Evolutionary conservation across 129 eudicot species (phyloP).

Genomic region (Flaveria robusta): DNA sequence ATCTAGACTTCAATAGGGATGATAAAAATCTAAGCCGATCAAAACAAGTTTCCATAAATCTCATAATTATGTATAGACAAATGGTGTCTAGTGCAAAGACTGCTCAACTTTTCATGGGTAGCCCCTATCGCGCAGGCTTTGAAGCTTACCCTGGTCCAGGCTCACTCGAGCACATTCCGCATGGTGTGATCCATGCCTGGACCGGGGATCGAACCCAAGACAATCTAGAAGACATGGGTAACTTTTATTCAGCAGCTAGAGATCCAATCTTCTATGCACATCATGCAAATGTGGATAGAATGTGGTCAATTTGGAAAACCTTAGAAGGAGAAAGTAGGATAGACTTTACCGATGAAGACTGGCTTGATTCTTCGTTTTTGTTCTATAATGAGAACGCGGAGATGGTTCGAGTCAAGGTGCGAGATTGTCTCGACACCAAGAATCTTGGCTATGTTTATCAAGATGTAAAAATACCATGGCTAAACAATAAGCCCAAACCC

Average conservation of each 20-base stretch:
- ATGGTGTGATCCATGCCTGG: conserved; percentile 49
- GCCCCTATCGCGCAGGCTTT: conserved; percentile 46
- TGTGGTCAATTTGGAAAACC: conserved; percentile 64
- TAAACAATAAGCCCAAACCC: conserved; percentile 40
- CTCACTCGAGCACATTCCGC: conserved; percentile 47
- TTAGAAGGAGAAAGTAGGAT: conserved; percentile 34
- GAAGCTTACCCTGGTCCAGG: conserved; percentile 46
- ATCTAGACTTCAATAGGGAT: conserved; percentile 40
- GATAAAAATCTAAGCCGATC: conserved; percentile 36
- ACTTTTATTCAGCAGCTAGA: conserved; percentile 58
- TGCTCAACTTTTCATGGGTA: conserved; percentile 48
- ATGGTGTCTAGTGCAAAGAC: conserved; percentile 47
- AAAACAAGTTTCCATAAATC: conserved; percentile 42
- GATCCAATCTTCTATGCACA: conserved; percentile 61
- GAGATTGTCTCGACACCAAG: conserved; percentile 45
- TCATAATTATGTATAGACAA: conserved; percentile 52
- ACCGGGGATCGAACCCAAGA: conserved; percentile 51
- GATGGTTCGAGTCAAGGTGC: conserved; percentile 47
- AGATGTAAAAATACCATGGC: conserved; percentile 49
- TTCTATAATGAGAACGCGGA: conserved; percentile 57
- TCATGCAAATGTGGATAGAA: conserved; percentile 54
- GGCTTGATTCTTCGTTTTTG: conserved; percentile 44
- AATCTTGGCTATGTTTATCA: conserved; percentile 54
- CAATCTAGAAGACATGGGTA: conserved; percentile 52
- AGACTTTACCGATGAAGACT: conserved; percentile 47